A percentile compares a stretch with the other conserved stretches of the same genome.
These are phyloP conservation scores for Jimgerdemannia lactiflua DNA, from an alignment of 192 early-diverging fungal species.

Conservation along the genomic window DNA sequence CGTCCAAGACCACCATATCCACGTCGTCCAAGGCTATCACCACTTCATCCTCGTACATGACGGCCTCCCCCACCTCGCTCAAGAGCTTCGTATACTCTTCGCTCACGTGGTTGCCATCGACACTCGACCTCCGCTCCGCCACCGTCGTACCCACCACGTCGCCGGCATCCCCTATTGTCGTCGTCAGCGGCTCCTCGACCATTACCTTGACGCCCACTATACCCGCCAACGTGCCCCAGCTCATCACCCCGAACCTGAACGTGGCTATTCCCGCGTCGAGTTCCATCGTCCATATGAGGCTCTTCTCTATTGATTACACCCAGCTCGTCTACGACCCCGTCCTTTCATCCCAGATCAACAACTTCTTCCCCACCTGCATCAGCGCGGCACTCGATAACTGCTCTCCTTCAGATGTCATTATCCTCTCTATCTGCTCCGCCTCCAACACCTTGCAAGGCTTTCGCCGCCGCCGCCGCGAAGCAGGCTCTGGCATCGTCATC, in stretches of 20 bases:
- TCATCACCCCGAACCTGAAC: background rate
- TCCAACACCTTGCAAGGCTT: background rate
- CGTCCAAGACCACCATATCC: background rate
- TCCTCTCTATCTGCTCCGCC: slow-evolving; percentile 19
- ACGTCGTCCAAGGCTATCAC: background rate
- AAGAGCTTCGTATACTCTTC: background rate
- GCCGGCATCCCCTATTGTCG: background rate
- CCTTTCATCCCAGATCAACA: slow-evolving; percentile 23
- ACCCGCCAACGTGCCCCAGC: background rate
- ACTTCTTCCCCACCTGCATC: slow-evolving; percentile 17
- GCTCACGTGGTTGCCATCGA: slow-evolving; percentile 1
- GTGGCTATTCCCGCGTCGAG: background rate
- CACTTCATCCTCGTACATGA: background rate
- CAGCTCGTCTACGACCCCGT: slow-evolving; percentile 22
- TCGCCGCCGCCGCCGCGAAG: background rate
- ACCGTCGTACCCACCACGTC: too few relatives aligned
- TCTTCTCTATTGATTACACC: slow-evolving; percentile 10
- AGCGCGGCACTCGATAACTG: slow-evolving; percentile 1
- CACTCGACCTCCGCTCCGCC: background rate
- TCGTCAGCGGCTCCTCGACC: background rate
- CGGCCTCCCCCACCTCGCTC: background rate
- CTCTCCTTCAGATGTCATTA: slow-evolving; percentile 16
- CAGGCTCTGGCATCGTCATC: slow-evolving; percentile 14
- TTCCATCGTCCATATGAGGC: background rate
- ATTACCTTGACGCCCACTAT: background rate